These are phyloP conservation scores for Phytomonas sp. DNA, from an alignment of 208 protist species.

Conservation along the genomic window DNA sequence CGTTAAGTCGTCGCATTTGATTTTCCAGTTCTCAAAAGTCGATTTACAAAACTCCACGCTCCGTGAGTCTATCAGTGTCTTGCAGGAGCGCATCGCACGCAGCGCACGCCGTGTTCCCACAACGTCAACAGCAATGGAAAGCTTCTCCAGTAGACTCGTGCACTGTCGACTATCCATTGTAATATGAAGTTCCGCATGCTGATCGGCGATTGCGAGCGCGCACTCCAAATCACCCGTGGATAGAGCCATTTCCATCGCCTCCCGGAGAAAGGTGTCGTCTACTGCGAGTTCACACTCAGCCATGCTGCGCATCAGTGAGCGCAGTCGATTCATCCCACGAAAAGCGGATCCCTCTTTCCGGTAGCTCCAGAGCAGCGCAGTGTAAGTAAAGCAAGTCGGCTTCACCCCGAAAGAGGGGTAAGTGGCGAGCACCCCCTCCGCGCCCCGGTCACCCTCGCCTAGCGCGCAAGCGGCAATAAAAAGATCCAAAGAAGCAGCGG, in stretches of 20 bases:
- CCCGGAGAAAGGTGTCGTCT: slow-evolving; percentile 30
- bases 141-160: slow-evolving; percentile 31
- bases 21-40: slow-evolving; percentile 24
- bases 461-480: slow-evolving; percentile 57
- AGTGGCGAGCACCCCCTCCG: slow-evolving; percentile 31
- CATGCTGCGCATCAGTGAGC: slow-evolving; percentile 15
- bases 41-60: slow-evolving; percentile 34
- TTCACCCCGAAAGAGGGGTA: slow-evolving; percentile 23
- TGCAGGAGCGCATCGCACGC: slow-evolving; percentile 27
- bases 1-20: slow-evolving; percentile 28
- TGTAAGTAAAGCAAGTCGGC: slow-evolving; percentile 31
- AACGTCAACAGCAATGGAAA: slow-evolving; percentile 30
- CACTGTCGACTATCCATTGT: slow-evolving; percentile 47
- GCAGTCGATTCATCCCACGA: slow-evolving; percentile 13
- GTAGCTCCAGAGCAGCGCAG: slow-evolving; percentile 35
- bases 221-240: slow-evolving; percentile 35
- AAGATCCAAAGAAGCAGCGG: slow-evolving; percentile 45
- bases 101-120: slow-evolving; percentile 30
- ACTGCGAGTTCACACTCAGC: slow-evolving; percentile 20
- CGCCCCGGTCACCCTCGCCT: slow-evolving; percentile 22
- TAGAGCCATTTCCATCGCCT: slow-evolving; percentile 44
- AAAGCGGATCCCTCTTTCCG: slow-evolving; percentile 8
- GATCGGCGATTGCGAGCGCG: slow-evolving; percentile 35
- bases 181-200: slow-evolving; percentile 20
- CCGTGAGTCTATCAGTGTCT: slow-evolving; percentile 41